Percentiles rank a stretch among this genome's conserved stretches.
phyloP scores from a whole-genome alignment of 257 asterid species.

The Dorcoceras hygrometricum region DNA sequence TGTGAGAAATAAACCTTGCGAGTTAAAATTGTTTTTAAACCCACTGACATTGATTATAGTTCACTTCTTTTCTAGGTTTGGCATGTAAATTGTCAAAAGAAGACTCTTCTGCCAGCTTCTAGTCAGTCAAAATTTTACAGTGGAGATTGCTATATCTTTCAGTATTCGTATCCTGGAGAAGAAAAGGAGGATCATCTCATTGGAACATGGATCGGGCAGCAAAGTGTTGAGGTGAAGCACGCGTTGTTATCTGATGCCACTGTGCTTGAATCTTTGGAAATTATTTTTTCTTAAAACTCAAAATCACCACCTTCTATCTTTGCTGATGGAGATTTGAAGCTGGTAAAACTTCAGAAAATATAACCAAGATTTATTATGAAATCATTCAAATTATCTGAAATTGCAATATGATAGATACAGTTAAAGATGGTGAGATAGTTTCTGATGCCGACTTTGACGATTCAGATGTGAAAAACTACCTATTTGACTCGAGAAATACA shows the following conservation, averaged over 20 bases:
- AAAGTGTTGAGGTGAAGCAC: constrained; percentile 70
- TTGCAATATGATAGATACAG: background rate
- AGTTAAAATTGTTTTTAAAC: constrained; percentile 16
- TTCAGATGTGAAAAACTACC: constrained; percentile 4
- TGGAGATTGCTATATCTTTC: constrained; percentile 95
- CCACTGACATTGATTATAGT: constrained; percentile 22
- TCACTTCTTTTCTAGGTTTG: constrained; percentile 62
- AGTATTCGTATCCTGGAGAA: constrained; percentile 91
- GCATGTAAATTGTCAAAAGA: constrained; percentile 86
- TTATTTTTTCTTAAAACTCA: constrained; percentile 1
- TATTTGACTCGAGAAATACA: background rate
- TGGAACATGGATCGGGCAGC: constrained; percentile 97
- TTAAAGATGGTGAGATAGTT: background rate
- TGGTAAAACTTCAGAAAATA: background rate
- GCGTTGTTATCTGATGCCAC: constrained; percentile 13
- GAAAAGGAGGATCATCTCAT: constrained; percentile 82
- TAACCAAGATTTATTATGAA: background rate
- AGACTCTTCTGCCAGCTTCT: constrained; percentile 61
- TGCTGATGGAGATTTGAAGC: background rate
- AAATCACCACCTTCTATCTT: background rate
- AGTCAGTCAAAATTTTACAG: constrained; percentile 90
- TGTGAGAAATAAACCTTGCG: constrained; percentile 1
- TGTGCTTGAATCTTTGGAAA: constrained; percentile 2
- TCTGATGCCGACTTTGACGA: background rate
- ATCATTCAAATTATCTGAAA: constrained; percentile 15